A percentile compares a stretch with the other conserved stretches of the same genome.
These are phyloP conservation scores for Nannochloris sp. DNA, from an alignment of 139 green algal species.

Conservation along the genomic window DNA sequence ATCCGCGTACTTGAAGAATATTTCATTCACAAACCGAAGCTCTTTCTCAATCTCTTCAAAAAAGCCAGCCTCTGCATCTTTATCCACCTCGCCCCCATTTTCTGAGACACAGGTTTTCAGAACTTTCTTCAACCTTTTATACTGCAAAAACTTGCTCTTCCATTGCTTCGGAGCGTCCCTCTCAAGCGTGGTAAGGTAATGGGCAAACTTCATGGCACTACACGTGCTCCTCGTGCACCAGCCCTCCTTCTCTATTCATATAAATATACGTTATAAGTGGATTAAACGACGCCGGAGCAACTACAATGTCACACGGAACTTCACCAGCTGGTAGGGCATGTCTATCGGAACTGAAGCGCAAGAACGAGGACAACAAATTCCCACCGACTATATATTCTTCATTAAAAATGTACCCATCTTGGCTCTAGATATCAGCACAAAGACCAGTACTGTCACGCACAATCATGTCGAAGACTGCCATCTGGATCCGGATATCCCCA, in stretches of 20 bases:
- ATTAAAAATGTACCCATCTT: too few relatives aligned
- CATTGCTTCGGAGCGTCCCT: constrained; percentile 17
- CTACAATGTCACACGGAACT: too few relatives aligned
- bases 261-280: too few relatives aligned
- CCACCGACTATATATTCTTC: too few relatives aligned
- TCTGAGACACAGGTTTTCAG: constrained; percentile 20
- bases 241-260: background rate
- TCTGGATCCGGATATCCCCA: too few relatives aligned
- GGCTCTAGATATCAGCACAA: too few relatives aligned
- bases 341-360: too few relatives aligned
- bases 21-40: constrained; percentile 6
- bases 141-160: constrained; percentile 31
- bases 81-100: background rate
- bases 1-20: background rate
- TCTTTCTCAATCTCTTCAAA: constrained; percentile 16
- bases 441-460: too few relatives aligned
- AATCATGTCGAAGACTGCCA: too few relatives aligned
- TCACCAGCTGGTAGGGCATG: too few relatives aligned
- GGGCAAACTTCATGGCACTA: constrained; percentile 27
- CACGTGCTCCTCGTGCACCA: background rate
- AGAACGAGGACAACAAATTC: too few relatives aligned
- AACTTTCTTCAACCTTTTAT: constrained; percentile 39
- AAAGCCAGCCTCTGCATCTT: background rate
- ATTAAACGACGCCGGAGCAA: too few relatives aligned
- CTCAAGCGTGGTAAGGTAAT: constrained; percentile 28